Base-by-base conservation (phyloP, 2,329 filamentous ascomycete species). In the Fusarium albidum region DNA sequence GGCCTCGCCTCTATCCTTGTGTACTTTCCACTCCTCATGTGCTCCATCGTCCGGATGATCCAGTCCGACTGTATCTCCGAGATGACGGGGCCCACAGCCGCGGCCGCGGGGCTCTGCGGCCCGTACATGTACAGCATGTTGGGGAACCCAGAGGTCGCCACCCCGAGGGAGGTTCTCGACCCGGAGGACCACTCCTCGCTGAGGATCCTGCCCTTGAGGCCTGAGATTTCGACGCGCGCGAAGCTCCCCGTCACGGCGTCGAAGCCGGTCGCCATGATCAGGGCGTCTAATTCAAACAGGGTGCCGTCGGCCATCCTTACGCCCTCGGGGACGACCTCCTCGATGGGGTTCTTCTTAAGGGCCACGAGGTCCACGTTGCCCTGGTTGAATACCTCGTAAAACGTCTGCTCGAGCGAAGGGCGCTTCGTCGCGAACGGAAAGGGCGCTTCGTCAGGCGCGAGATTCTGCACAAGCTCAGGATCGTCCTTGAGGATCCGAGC, bases 361-460 rank as follows among this genome's bases (percentile, higher is more conserved):
- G 29, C 49, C 8, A 61, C 31, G 4, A 61, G 3, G 6, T 41
- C 13, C 10, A 57, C 49, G 9, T 60, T 61, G 13, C 49, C n/a
- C 3, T 57, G 56, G 29, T 57, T 52, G 21, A 57, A 60, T 3
- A 57, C 50, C 21, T 61, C 58, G 9, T 54, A 60, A 10, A 29
- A 57, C 3, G 25, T 34, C 17, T 52, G 50, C 13, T 60, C 58
- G 0, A 61, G 39, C 6, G 56, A 42, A 9, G 45, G 26, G 0
- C 56, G 31, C 26, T 61, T 61, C 0, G 53, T 60, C 6, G 45
- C 49, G 12, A 57, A 61, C 2, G 35, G 38, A 10, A 40, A 55
- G 1, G 49, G 52, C 3, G 50, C 42, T 2, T 38, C 37, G 11
- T 21, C 15, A 0, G 56, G 58, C 1, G 52, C 58, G 1, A 61